Conservation (phyloP, 2,329 filamentous ascomycete genomes). For the Penicillium decumbens region DNA sequence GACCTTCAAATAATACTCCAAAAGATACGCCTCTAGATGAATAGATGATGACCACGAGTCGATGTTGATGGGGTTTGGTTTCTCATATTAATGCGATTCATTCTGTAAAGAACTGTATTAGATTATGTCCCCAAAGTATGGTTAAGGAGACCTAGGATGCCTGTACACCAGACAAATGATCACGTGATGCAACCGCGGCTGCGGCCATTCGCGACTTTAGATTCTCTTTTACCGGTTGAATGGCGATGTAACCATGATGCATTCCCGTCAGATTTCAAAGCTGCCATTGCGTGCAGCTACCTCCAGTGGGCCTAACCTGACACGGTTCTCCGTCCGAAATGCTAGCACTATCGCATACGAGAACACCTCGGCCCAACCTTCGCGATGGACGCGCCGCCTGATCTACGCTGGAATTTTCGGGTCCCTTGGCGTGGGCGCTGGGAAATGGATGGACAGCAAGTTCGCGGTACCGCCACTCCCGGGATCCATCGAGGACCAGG, state of each 20-base stretch:
- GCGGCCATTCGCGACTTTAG: background rate
- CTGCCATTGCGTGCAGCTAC: constrained; percentile 15
- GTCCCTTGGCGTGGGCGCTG: constrained; percentile 26
- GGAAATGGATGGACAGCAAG: constrained; percentile 23
- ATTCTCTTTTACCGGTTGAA: constrained; percentile 5
- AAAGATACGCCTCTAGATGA: constrained; percentile 21
- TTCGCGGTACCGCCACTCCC: constrained; percentile 27
- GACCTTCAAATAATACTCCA: background rate
- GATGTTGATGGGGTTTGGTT: constrained; percentile 7
- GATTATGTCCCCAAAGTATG: background rate
- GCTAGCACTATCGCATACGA: constrained; percentile 19
- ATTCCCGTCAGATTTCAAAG: constrained; percentile 23
- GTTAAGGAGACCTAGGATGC: background rate
- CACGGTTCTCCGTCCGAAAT: constrained; percentile 15
- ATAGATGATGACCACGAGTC: constrained; percentile 24
- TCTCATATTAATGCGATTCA: background rate
- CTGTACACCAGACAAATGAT: background rate
- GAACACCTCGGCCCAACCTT: constrained; percentile 17
- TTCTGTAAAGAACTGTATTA: background rate
- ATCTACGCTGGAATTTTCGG: constrained; percentile 36
- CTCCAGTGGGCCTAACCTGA: background rate
- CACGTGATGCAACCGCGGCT: constrained; percentile 11
- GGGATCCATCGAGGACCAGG: constrained; percentile 34
- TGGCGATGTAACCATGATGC: constrained; percentile 28
- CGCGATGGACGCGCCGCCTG: constrained; percentile 35